Evolutionary conservation across 2,329 filamentous ascomycete species (phyloP), one percentile per base, ranked within the genome.

Genomic region (Penicillium thymicola): DNA sequence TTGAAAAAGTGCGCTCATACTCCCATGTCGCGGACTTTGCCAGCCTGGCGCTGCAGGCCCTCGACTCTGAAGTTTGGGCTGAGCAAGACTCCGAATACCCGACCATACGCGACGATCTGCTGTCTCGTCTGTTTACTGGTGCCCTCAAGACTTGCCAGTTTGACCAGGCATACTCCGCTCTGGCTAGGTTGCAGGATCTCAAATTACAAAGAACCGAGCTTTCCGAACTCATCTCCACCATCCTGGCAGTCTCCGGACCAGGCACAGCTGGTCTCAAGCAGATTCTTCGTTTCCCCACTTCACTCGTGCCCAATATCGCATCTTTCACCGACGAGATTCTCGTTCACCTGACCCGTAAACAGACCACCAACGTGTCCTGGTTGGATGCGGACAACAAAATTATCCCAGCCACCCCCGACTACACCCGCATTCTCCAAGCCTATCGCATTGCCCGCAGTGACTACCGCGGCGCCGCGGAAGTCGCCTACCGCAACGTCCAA

Each of bases 341-440:
- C 11, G 79, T 84, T 7, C 84, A 86, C 36, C 85, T 90, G 65
- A 91, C 89, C 70, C 84, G 84, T 61, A 83, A 84, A 54, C 85
- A 87, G 36, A 78, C 85, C 42, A 88, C 90, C 54, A 82, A 90
- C 37, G 79, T 60, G 32, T 71, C 70, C 23, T 65, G 67, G 58
- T 43, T 70, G 7, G 71, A 72, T 78, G 55, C 78, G 76, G 67
- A 65, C 23, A 67, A 57, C 49, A 66, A 67, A 28, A 65, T 59
- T 54, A 48, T 57, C 42, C 67, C 76, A 28, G 74, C 72, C 34
- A 75, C 75, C 10, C 82, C 86, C 0, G 89, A 90, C 4, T 96
- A 92, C 70, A 90, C 94, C 70, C 89, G 93, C 67, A 88, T 97
- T 55, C 84, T 97, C 46, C 96, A 97, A 72, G 87, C 92, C 3